A percentile compares a stretch with the other conserved stretches of the same genome.
These are phyloP conservation scores for Wickerhamiella lipophila DNA, from an alignment of 805 yeast genomes.

Conservation along the genomic window DNA sequence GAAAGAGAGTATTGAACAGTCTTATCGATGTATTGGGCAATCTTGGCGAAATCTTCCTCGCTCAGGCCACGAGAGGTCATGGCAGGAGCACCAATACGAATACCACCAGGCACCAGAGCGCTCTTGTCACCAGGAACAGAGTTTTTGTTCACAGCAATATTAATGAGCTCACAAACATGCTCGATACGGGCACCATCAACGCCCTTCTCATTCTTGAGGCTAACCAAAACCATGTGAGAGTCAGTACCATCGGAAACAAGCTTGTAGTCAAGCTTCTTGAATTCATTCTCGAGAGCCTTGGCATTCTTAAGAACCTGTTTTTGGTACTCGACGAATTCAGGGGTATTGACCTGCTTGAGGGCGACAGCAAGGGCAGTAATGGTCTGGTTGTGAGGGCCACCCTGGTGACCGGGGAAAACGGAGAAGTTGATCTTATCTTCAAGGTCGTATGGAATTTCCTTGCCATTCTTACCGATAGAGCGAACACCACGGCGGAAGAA, in stretches of 20 bases:
- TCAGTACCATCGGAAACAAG: conserved; percentile 93
- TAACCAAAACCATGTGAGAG: conserved; percentile 88
- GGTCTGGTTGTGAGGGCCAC: conserved; percentile 99
- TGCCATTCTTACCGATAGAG: conserved; percentile 80
- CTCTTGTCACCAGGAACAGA: conserved; percentile 96
- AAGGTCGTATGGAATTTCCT: conserved; percentile 79
- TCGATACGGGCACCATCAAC: conserved; percentile 97
- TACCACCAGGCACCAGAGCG: conserved; percentile 93
- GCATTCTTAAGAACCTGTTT: conserved; percentile 80
- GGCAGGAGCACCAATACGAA: conserved; percentile 96
- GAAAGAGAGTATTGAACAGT: conserved; percentile 66
- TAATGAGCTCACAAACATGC: conserved; percentile 83
- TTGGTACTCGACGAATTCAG: conserved; percentile 87
- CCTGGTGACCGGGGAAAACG: conserved; percentile 99
- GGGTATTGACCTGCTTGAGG: conserved; percentile 80
- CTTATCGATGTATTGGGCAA: conserved; percentile 67
- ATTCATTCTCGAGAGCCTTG: conserved; percentile 61
- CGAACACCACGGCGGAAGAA: conserved; percentile 95
- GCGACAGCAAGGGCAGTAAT: conserved; percentile 96
- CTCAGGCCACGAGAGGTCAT: conserved; percentile 96
- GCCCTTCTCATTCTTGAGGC: conserved; percentile 65
- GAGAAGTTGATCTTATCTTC: conserved; percentile 94
- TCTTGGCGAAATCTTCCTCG: conserved; percentile 68
- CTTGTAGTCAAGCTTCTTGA: conserved; percentile 58
- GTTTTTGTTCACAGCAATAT: conserved; percentile 94